Base-by-base conservation (phyloP, 345 rosid genomes). In the Dimocarpus longan region DNA sequence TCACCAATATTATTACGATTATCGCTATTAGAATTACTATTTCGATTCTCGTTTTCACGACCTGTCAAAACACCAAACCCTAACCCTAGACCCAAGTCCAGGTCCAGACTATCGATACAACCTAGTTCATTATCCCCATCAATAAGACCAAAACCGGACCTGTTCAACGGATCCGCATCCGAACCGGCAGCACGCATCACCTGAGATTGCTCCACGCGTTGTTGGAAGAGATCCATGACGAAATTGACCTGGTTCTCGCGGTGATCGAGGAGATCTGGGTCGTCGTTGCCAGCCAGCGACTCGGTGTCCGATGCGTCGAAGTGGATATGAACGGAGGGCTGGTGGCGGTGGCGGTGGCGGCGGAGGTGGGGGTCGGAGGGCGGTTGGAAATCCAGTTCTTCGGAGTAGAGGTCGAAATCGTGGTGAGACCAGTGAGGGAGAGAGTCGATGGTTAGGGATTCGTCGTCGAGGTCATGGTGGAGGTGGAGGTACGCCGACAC, bases 141-240 rank as follows among this genome's bases (percentile, higher is more conserved):
- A 10, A 87, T 71, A 56, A 84, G 85, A 43, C 91, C 93, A 18
- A 85, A 85, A 57, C 73, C 84, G 9, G 85, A 84, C 5, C 84
- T 88, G 26, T 28, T 74, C 8, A 84, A 79, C 8, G 90, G 81
- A 71, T 83, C 92, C 39, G 81, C 70, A 9, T 78, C 78, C 74
- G 82, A 79, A 75, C 85, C 42, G 82, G 62, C 82, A 52, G 74
- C 79, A 76, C 68, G 80, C 59, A 81, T 73, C 18, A 86, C 86
- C 83, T 86, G 89, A 80, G 98, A 92, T 75, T 93, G 95, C 85
- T 95, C 98, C 69, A 92, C 95, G 67, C 97, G 98, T 84, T 92
- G 93, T 64, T 93, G 97, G 66, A 95, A 85, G 81, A 95, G 89
- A 89, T 95, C 98, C 95, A 93, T 89, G 71, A 92, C 98, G 84